Conservation (phyloP, 2,329 filamentous ascomycete genomes). For the Hymenotorrendiella dingleyae region DNA sequence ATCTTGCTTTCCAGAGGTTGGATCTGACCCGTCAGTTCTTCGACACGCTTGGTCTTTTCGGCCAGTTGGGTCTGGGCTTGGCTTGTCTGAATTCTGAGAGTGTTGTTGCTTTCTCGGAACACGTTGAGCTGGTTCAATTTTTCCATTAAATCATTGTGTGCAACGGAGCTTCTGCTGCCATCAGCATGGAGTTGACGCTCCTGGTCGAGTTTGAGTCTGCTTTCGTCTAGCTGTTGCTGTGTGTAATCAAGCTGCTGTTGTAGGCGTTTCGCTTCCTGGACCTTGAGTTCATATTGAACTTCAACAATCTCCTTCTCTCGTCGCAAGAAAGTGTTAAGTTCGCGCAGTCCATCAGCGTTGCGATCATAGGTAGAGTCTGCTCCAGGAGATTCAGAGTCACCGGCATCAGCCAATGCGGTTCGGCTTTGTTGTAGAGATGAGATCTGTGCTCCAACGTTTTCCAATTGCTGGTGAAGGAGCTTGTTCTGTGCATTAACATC, state of each 20-base stretch:
- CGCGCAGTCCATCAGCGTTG: conserved; percentile 71
- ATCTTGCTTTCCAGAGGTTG: conserved; percentile 78
- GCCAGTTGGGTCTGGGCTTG: conserved; percentile 70
- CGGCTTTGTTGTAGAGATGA: conserved; percentile 72
- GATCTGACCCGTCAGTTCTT: conserved; percentile 68
- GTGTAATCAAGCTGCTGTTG: conserved; percentile 86
- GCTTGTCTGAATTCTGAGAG: conserved; percentile 78
- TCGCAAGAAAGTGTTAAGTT: conserved; percentile 85
- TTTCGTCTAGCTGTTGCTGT: conserved; percentile 82
- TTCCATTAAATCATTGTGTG: conserved; percentile 85
- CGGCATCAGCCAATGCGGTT: conserved; percentile 46
- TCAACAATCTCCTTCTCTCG: conserved; percentile 97
- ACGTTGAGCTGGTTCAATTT: conserved; percentile 94
- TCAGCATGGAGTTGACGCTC: conserved; percentile 75
- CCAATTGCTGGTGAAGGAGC: conserved; percentile 81
- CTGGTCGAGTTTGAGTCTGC: conserved; percentile 81
- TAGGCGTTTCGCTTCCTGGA: conserved; percentile 80
- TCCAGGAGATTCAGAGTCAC: conserved; percentile 36
- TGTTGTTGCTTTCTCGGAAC: conserved; percentile 90
- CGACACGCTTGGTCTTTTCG: conserved; percentile 68
- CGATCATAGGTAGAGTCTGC: conserved; percentile 45
- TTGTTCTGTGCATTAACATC: conserved; percentile 87
- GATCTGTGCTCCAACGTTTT: conserved; percentile 76
- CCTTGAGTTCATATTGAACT: conserved; percentile 87
- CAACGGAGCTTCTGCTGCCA: conserved; percentile 64